Evolutionary conservation across 1,284 basidiomycete species (phyloP).

Genomic region (Megacollybia platyphylla): DNA sequence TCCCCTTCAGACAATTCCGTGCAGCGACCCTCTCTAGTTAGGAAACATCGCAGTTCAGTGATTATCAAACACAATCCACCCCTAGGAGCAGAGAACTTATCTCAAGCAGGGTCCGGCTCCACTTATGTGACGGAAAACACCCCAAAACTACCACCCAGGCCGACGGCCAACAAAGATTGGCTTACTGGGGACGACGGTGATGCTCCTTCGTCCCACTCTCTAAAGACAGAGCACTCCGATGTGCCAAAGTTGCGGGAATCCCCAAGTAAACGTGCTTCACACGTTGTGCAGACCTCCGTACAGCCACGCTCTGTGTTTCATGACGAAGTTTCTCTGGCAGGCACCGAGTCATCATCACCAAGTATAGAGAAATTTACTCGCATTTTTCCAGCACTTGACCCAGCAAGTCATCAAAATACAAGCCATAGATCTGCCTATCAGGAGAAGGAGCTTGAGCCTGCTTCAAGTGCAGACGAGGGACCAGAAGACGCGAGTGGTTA

Average conservation of each 20-base stretch:
- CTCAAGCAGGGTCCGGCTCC: background rate
- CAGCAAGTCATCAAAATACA: slow-evolving; percentile 9
- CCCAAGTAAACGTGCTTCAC: slow-evolving; percentile 58
- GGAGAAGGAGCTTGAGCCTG: slow-evolving; percentile 19
- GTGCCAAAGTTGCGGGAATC: slow-evolving; percentile 48
- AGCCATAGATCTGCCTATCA: slow-evolving; percentile 7
- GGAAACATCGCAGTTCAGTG: slow-evolving; percentile 30
- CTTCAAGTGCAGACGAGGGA: slow-evolving; percentile 48
- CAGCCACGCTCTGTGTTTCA: slow-evolving; percentile 32
- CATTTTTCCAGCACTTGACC: slow-evolving; percentile 19
- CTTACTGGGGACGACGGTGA: slow-evolving; percentile 52
- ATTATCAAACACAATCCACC: slow-evolving; percentile 16
- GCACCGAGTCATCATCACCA: background rate
- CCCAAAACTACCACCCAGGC: slow-evolving; percentile 10
- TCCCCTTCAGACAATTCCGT: slow-evolving; percentile 2
- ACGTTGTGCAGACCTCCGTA: slow-evolving; percentile 39
- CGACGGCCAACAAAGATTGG: slow-evolving; percentile 37
- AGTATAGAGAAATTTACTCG: slow-evolving; percentile 15
- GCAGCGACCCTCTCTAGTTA: slow-evolving; percentile 20
- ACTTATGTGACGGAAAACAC: slow-evolving; percentile 1
- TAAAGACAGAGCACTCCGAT: slow-evolving; percentile 13
- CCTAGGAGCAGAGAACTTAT: background rate
- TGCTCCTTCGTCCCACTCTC: slow-evolving; percentile 13
- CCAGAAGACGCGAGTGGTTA: slow-evolving; percentile 42
- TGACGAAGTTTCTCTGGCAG: slow-evolving; percentile 11